A percentile compares a stretch with the other conserved stretches of the same genome.
Evolutionary conservation across 495 filamentous ascomycete genomes (phyloP).

Genomic region (Aspergillus heteromorphus): DNA sequence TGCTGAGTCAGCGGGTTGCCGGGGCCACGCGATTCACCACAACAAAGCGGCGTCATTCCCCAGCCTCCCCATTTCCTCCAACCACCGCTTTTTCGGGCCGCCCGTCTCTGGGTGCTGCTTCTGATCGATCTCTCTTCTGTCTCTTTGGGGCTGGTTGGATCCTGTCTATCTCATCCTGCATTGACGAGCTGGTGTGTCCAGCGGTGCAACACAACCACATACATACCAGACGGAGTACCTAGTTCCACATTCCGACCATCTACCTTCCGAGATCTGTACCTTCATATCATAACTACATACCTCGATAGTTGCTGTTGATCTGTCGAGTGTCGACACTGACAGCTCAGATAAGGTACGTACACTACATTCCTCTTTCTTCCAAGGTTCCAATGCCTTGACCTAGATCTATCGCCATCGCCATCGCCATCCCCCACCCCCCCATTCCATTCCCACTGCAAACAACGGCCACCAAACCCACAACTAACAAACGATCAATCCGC

Average conservation of each 20-base stretch:
- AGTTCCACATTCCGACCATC: constrained; percentile 2
- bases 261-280: background rate
- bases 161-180: background rate
- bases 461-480: background rate
- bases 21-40: constrained; percentile 18
- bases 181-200: background rate
- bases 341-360: too few relatives aligned
- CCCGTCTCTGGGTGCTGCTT: background rate
- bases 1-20: constrained; percentile 27
- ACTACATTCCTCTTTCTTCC: too few relatives aligned
- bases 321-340: too few relatives aligned
- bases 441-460: too few relatives aligned
- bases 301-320: too few relatives aligned
- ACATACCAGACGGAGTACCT: background rate
- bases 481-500: background rate
- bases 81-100: constrained; percentile 34
- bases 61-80: constrained; percentile 37
- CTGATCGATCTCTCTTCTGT: constrained; percentile 2
- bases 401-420: too few relatives aligned
- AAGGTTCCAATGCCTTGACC: too few relatives aligned
- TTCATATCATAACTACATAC: background rate
- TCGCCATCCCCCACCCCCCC: too few relatives aligned
- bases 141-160: background rate
- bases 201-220: background rate
- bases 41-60: constrained; percentile 29